Evolutionary conservation across 2,329 filamentous ascomycete species (phyloP).

Genomic region (Aspergillus fumigatiaffinis): DNA sequence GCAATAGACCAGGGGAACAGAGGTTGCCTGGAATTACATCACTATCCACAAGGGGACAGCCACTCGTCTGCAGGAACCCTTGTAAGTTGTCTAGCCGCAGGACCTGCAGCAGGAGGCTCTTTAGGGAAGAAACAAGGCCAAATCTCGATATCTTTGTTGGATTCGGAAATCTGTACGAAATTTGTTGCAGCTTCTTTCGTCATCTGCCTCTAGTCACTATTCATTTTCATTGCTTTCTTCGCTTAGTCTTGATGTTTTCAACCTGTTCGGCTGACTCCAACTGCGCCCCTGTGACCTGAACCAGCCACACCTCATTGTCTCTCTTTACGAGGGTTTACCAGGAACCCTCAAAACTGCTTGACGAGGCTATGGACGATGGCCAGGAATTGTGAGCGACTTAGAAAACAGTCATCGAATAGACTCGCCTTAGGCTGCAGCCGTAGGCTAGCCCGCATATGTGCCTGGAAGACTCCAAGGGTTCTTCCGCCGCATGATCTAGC

Average conservation of each 20-base stretch:
- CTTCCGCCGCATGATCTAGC: not conserved
- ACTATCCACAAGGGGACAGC: not conserved
- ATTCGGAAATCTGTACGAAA: not conserved
- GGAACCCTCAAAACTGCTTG: not conserved
- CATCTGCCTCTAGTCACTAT: not conserved
- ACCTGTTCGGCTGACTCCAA: conserved; percentile 20
- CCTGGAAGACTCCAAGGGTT: not conserved
- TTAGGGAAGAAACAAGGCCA: not conserved
- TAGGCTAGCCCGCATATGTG: not conserved
- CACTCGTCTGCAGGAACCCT: not conserved
- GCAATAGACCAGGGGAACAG: not conserved
- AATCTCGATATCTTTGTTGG: not conserved
- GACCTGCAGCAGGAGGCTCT: not conserved
- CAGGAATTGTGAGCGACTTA: not conserved
- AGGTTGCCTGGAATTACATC: not conserved
- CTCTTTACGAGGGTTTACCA: not conserved
- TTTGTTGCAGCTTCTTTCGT: not conserved
- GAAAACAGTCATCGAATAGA: not conserved
- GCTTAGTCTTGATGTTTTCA: conserved; percentile 4
- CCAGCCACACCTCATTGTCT: conserved; percentile 8
- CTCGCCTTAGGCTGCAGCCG: not conserved
- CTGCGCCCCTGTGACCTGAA: conserved; percentile 21
- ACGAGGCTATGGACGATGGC: not conserved
- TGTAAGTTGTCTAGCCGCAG: not conserved
- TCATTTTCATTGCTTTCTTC: conserved; percentile 3